Conservation (phyloP, 108 stramenopile genomes). For the Cyclotella atomus region DNA sequence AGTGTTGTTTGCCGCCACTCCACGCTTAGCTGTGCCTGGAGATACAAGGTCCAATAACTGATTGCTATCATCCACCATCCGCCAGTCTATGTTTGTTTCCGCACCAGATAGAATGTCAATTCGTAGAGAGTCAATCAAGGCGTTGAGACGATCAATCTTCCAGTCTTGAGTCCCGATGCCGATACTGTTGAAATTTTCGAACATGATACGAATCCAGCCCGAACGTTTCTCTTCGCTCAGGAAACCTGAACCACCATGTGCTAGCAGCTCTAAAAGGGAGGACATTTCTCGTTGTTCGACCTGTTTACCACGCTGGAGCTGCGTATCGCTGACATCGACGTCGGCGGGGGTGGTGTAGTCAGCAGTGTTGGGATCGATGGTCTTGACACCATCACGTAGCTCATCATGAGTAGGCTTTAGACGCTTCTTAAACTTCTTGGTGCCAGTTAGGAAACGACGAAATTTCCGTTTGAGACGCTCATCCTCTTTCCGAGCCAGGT, state of each 20-base stretch:
- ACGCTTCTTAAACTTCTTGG: neutral
- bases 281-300: neutral
- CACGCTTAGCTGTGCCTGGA: neutral
- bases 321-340: neutral
- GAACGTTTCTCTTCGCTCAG: neutral
- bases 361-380: neutral
- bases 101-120: neutral
- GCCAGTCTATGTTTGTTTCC: slow-evolving; percentile 2
- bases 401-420: neutral
- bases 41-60: neutral
- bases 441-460: neutral
- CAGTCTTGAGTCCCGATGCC: slow-evolving; percentile 1
- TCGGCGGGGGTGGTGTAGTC: neutral
- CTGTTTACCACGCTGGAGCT: neutral
- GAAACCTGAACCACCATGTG: neutral
- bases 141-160: slow-evolving; percentile 4
- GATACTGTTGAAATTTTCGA: slow-evolving; percentile 11
- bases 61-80: neutral
- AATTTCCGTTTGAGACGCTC: neutral
- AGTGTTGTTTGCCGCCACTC: neutral
- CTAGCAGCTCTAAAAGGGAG: neutral
- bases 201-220: slow-evolving; percentile 9
- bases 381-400: neutral
- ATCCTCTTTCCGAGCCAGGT: neutral
- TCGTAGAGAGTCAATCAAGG: neutral